Evolutionary conservation across 23 red algal genomes (phyloP).

Genomic region (Gracilaria domingensis): DNA sequence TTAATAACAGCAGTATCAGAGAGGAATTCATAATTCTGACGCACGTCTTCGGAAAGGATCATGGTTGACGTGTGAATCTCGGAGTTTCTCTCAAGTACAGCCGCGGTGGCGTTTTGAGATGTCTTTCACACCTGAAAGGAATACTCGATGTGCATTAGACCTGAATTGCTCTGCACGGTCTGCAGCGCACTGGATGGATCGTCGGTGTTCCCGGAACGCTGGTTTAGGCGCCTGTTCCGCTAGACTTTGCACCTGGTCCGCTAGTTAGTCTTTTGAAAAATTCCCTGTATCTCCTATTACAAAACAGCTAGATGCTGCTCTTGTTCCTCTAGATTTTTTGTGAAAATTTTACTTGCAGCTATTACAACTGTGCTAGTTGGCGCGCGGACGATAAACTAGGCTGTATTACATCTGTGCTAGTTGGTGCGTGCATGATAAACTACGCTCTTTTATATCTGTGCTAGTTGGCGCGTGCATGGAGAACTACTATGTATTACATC

Average conservation of each 20-base stretch:
- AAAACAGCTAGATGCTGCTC: neutral
- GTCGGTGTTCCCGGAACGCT: neutral
- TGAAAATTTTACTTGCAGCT: neutral
- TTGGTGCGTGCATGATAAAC: neutral
- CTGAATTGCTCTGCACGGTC: constrained; percentile 20
- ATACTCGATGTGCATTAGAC: constrained; percentile 51
- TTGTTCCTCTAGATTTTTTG: neutral
- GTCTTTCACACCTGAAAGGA: constrained; percentile 54
- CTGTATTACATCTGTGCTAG: neutral
- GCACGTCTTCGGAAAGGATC: constrained; percentile 25
- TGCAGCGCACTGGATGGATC: neutral
- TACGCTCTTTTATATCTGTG: neutral
- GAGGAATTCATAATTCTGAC: constrained; percentile 30
- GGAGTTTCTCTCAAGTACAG: constrained; percentile 36
- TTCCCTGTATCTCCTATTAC: neutral
- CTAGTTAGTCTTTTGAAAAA: neutral
- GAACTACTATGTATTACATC: too few species aligned
- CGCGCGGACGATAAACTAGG: neutral
- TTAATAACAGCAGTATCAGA: constrained; percentile 37
- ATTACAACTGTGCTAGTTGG: constrained; percentile 1
- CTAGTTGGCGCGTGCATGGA: too few species aligned
- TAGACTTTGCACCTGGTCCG: neutral
- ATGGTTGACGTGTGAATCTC: constrained; percentile 1
- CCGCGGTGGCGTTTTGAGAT: constrained; percentile 37
- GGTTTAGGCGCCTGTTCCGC: neutral